Percentiles rank a stretch among this genome's conserved stretches.
Evolutionary conservation across 2,329 filamentous ascomycete genomes (phyloP).

Genomic region (Gyromitra esculenta): DNA sequence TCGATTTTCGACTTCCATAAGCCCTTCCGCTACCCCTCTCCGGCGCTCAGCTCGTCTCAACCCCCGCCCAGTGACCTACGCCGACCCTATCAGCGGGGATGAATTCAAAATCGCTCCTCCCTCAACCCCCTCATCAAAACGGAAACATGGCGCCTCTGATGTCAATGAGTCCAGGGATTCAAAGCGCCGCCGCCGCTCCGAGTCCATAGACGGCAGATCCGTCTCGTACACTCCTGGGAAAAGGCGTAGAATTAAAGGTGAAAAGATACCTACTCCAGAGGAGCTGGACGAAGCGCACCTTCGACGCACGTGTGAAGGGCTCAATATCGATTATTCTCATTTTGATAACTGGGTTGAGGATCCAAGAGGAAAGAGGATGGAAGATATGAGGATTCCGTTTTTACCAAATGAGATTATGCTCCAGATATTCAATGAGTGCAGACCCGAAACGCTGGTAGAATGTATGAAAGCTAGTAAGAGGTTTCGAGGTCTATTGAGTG

Average conservation of each 20-base stretch:
- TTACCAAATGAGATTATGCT: slow-evolving; percentile 43
- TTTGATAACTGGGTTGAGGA: slow-evolving; percentile 45
- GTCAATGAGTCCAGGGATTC: slow-evolving; percentile 1
- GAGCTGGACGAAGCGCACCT: slow-evolving; percentile 24
- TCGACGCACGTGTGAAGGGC: slow-evolving; percentile 34
- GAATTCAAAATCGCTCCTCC: background rate
- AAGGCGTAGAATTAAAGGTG: slow-evolving; percentile 34
- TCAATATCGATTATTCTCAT: slow-evolving; percentile 37
- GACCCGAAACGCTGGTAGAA: slow-evolving; percentile 37
- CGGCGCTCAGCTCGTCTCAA: slow-evolving; percentile 43
- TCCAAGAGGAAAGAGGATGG: slow-evolving; percentile 31
- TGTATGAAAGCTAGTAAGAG: slow-evolving; percentile 37
- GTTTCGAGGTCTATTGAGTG: slow-evolving; percentile 27
- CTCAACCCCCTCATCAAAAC: slow-evolving; percentile 14
- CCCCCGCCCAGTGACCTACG: slow-evolving; percentile 14
- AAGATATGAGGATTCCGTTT: slow-evolving; percentile 43
- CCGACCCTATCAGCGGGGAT: background rate
- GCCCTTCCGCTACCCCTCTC: slow-evolving; percentile 5
- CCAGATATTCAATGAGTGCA: slow-evolving; percentile 44
- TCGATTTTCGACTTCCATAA: slow-evolving; percentile 1
- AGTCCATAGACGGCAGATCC: background rate
- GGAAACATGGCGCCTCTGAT: slow-evolving; percentile 12
- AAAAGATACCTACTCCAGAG: slow-evolving; percentile 29
- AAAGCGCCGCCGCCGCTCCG: background rate
- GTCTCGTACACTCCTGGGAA: slow-evolving; percentile 11